These are phyloP conservation scores for Ochetophila trinervis DNA, from an alignment of 306 rosid genomes.

Conservation along the genomic window DNA sequence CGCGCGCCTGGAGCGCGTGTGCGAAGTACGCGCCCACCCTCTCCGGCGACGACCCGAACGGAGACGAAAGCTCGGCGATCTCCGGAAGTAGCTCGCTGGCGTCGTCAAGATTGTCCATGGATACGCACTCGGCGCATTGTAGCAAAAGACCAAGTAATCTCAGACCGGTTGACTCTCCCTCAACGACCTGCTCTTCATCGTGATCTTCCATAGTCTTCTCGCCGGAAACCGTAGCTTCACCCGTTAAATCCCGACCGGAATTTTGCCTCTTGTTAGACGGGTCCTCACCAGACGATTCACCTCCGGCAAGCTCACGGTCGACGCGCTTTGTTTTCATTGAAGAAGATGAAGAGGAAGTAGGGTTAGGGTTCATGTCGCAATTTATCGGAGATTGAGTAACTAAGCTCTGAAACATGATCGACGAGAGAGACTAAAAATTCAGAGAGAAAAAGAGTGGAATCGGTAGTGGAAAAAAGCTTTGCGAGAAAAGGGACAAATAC, in stretches of 20 bases:
- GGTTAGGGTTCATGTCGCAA: conserved; percentile 19
- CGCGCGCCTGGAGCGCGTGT: conserved; percentile 89
- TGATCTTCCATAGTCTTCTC: conserved; percentile 32
- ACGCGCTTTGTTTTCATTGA: conserved; percentile 77
- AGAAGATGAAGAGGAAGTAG: conserved; percentile 31
- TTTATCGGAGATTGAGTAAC: conserved; percentile 57
- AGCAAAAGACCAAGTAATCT: conserved; percentile 72
- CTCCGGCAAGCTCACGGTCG: conserved; percentile 33
- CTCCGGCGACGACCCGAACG: conserved; percentile 84
- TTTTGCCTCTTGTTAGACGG: conserved; percentile 43
- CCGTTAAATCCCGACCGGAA: conserved; percentile 31
- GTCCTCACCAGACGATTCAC: conserved; percentile 26
- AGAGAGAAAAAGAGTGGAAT: conserved; percentile 31
- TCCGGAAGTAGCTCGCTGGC: conserved; percentile 85
- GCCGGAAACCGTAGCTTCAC: conserved; percentile 28
- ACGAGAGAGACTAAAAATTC: neutral
- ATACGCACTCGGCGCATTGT: conserved; percentile 94
- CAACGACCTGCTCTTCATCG: conserved; percentile 27
- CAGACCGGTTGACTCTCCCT: conserved; percentile 60
- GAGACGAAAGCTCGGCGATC: conserved; percentile 78
- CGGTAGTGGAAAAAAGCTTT: conserved; percentile 45
- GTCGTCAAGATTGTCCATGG: conserved; percentile 66
- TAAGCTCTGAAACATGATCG: conserved; percentile 96
- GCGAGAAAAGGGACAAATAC: conserved; percentile 51
- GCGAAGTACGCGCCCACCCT: conserved; percentile 89